Evolutionary conservation across 495 filamentous ascomycete species (phyloP).

Genomic region (Xylaria bambusicola): DNA sequence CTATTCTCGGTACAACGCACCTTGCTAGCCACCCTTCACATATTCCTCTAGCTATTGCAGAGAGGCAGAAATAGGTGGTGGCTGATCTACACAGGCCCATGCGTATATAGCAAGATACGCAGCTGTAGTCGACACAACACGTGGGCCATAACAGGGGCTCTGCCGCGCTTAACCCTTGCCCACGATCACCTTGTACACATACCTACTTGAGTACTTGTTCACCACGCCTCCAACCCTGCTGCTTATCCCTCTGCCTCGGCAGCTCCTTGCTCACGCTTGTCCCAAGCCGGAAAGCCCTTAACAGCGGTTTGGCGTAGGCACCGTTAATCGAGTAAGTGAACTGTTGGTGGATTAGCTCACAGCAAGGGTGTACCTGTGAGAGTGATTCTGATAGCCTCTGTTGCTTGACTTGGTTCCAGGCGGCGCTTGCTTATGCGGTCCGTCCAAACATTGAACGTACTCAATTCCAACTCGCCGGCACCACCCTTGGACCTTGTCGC

Average conservation of each 20-base stretch:
- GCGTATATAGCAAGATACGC: too few species aligned
- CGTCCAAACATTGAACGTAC: conserved; percentile 3
- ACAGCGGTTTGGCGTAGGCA: conserved; percentile 1
- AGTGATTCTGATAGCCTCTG: not conserved
- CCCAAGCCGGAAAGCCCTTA: conserved; percentile 8
- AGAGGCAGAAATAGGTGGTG: not conserved
- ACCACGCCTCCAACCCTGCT: not conserved
- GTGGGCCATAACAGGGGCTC: not conserved
- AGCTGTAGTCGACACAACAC: conserved; percentile 1
- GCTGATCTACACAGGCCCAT: not conserved
- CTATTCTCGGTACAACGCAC: conserved; percentile 6
- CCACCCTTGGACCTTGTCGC: conserved; percentile 26
- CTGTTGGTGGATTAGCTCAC: not conserved
- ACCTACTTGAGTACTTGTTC: not conserved
- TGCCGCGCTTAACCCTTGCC: not conserved
- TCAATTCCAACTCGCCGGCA: conserved; percentile 30
- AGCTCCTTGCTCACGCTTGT: not conserved
- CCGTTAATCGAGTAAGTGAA: not conserved
- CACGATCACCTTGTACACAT: not conserved
- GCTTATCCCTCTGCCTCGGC: not conserved
- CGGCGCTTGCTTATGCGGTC: conserved; percentile 1
- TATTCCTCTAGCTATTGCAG: not conserved
- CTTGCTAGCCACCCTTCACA: not conserved
- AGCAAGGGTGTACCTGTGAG: not conserved
- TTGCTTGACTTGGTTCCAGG: not conserved